These are phyloP conservation scores for Lactarius indigo DNA, from an alignment of 768 basidiomycete genomes.

Conservation along the genomic window DNA sequence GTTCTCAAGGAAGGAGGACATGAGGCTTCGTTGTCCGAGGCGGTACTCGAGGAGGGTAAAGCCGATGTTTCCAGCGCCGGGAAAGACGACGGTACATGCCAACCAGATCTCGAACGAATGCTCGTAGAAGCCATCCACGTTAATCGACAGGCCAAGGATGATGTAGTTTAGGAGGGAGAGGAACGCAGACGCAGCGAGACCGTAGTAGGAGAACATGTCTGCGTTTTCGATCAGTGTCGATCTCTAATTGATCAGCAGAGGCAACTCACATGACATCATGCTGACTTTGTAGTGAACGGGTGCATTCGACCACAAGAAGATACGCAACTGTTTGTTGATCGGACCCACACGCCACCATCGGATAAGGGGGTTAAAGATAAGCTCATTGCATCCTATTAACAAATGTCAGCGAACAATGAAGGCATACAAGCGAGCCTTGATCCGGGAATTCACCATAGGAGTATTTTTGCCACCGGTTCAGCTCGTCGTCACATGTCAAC, in stretches of 20 bases:
- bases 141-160: conserved; percentile 55
- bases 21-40: conserved; percentile 51
- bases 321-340: conserved; percentile 75
- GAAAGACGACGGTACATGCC: conserved; percentile 67
- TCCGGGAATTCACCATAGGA: conserved; percentile 52
- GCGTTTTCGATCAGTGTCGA: background rate
- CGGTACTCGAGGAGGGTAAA: conserved; percentile 70
- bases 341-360: conserved; percentile 79
- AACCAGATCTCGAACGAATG: conserved; percentile 74
- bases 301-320: conserved; percentile 71
- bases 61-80: conserved; percentile 62
- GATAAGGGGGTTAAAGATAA: conserved; percentile 81
- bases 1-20: conserved; percentile 54
- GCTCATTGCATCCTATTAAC: conserved; percentile 58
- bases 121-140: conserved; percentile 68
- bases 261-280: conserved; percentile 65
- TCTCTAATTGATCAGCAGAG: too few species aligned
- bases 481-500: conserved; percentile 83
- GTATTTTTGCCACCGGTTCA: conserved; percentile 92
- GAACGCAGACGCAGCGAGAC: conserved; percentile 58
- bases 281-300: conserved; percentile 82
- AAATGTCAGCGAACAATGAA: background rate
- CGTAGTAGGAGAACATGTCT: conserved; percentile 53
- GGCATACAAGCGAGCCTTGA: background rate
- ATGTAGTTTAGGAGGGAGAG: conserved; percentile 70